Evolutionary conservation across 2,329 filamentous ascomycete species (phyloP), one percentile per base, ranked within the genome.

Genomic region (Fusarium multiceps): DNA sequence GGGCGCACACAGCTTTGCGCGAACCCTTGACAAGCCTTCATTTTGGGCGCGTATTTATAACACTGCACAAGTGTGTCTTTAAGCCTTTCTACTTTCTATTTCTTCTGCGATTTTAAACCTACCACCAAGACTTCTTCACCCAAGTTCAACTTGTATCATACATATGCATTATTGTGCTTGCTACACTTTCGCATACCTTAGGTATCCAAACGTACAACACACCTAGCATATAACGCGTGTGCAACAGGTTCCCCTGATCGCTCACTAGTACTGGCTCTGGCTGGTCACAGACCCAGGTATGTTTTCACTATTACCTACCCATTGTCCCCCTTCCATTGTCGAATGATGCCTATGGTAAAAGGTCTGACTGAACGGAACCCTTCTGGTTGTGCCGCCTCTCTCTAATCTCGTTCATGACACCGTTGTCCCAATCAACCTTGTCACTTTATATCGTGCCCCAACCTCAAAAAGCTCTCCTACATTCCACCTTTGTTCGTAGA

Each of bases 331-430:
- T 34, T 34, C 20, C 41, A 18, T 47, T 56, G 68, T 78, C 76
- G 72, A 75, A 83, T 86, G 87, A 89, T 89, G 86, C 84, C 76
- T 66, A 79, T 87, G 87, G 87, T 89, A 89, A 89, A 89, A 89
- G 87, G 87, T 87, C 87, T 82, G 86, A 89, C 84, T 79, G 80
- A 81, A 78, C 75, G 76, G 79, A 79, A 76, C 78, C 79, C 77
- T 77, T 78, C 84, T 82, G 86, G 84, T 86, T 81, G 78, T 78
- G 76, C 75, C 75, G 74, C 72, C 71, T 70, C 60, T 61, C 47
- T 59, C 66, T 66, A 46, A 59, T 58, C 59, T 51, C 56, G 58
- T 55, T 41, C 46, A 69, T 56, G 57, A 28, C 59, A 48, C 50
- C 63, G 58, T 66, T 66, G 59, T 55, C 57, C 57, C 40, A 18